Evolutionary conservation across 805 yeast genomes (phyloP), one percentile per base, ranked within the genome.

Genomic region (Wickerhamomyces sydowiorum): DNA sequence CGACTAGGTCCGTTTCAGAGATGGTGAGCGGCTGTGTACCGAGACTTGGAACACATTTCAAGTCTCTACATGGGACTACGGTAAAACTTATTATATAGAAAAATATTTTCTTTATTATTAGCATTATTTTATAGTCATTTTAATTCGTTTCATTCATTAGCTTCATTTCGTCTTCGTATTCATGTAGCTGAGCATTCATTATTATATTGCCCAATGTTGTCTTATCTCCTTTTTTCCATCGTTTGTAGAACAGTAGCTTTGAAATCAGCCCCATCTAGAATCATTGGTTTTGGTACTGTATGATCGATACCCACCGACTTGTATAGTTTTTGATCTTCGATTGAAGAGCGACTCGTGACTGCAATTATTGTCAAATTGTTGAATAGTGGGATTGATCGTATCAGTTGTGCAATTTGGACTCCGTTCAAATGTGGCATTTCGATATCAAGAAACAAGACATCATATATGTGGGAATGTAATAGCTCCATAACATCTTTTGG

Each of bases 371-470:
- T 69, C 36, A 61, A 45, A 3, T 49, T 32, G 36, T 59, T 53
- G 18, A 32, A 12, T 14, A 21, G 21, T 20, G 39, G 22, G 19
- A 37, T 14, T 19, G 39, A 25, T 38, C 59, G 39, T 3, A 59
- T 47, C 17, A 37, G 38, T 21, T 41, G 44, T n/a, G 70, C 64
- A 19, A 70, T 55, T 18, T 68, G 69, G 7, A 65, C 53, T 12
- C 75, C 75, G 17, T 64, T 53, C 17, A 69, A 55, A 12, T 48
- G 51, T 5, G 75, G 75, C 75, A 70, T 70, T 45, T 70, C 75
- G 25, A 70, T 70, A 47, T 70, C 75, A 32, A 69, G 53, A 40
- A 69, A 70, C 7, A 67, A 55, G 25, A 63, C 49, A 42, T 67
- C 67, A 39, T 53, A 65, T 15, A 35, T 30, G 23, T 48, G 44